phyloP scores from a whole-genome alignment of 2,329 filamentous ascomycete species.

The Aspergillus sp. region DNA sequence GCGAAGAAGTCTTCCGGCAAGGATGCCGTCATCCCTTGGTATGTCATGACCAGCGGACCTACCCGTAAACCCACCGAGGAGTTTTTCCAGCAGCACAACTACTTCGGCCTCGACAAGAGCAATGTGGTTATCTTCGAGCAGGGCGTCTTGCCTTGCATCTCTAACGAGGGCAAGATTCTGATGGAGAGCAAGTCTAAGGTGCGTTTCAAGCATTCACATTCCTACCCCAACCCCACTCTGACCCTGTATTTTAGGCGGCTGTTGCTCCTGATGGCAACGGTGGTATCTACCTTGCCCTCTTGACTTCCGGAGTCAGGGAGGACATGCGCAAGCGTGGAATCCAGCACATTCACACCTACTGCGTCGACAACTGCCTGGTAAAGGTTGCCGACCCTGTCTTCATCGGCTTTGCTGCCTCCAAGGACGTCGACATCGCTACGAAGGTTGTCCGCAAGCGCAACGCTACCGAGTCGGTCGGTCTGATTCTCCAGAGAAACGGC shows the following conservation, averaged over 20 bases:
- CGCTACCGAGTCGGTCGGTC: slow-evolving; percentile 90
- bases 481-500: slow-evolving; percentile 93
- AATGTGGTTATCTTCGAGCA: slow-evolving; percentile 96
- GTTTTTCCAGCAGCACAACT: slow-evolving; percentile 86
- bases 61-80: slow-evolving; percentile 88
- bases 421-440: slow-evolving; percentile 91
- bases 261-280: slow-evolving; percentile 97
- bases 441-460: slow-evolving; percentile 99
- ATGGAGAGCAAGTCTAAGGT: slow-evolving; percentile 85
- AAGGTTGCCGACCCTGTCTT: slow-evolving; percentile 97
- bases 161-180: slow-evolving; percentile 95
- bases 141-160: slow-evolving; percentile 93
- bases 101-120: slow-evolving; percentile 82
- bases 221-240: not conserved
- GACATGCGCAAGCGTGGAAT: slow-evolving; percentile 90
- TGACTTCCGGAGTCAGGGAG: slow-evolving; percentile 74
- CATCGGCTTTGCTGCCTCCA: slow-evolving; percentile 85
- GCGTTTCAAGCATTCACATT: slow-evolving; percentile 18
- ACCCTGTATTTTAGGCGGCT: slow-evolving; percentile 59
- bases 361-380: slow-evolving; percentile 98
- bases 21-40: slow-evolving; percentile 81
- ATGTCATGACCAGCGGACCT: slow-evolving; percentile 98
- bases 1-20: slow-evolving; percentile 68
- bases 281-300: slow-evolving; percentile 89
- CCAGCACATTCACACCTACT: slow-evolving; percentile 95